phyloP scores from a whole-genome alignment of 169 alveolate species.

The Plasmodium yoelii region DNA sequence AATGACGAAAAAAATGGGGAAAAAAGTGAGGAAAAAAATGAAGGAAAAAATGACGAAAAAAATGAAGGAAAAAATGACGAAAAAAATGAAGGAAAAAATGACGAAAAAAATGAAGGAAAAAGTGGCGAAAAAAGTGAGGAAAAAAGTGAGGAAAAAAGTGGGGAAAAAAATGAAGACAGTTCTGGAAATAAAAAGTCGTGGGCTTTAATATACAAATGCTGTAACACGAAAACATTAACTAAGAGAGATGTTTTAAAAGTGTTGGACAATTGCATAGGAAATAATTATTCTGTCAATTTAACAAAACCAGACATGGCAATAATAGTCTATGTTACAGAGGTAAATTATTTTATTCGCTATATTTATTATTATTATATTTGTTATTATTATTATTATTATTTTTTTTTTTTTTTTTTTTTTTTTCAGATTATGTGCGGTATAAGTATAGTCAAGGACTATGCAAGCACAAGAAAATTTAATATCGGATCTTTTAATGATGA shows the following conservation, averaged over 20 bases:
- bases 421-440: conserved; percentile 71
- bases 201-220: conserved; percentile 81
- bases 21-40: neutral
- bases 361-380: no score
- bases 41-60: neutral
- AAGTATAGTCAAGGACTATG: conserved; percentile 60
- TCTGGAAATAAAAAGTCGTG: conserved; percentile 75
- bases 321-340: conserved; percentile 84
- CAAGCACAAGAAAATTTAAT: conserved; percentile 47
- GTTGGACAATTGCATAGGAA: conserved; percentile 79
- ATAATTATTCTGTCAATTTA: conserved; percentile 80
- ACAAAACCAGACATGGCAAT: conserved; percentile 80
- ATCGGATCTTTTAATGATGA: conserved; percentile 48
- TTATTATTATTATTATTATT: no score
- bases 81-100: neutral
- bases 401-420: conserved; percentile 8
- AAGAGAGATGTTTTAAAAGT: conserved; percentile 78
- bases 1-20: neutral
- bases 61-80: neutral
- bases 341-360: no score
- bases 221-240: conserved; percentile 78
- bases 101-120: neutral
- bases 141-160: neutral
- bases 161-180: neutral
- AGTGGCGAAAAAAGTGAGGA: neutral